Base-by-base conservation (phyloP, 2,329 filamentous ascomycete genomes). In the Cladorrhinum sp. region DNA sequence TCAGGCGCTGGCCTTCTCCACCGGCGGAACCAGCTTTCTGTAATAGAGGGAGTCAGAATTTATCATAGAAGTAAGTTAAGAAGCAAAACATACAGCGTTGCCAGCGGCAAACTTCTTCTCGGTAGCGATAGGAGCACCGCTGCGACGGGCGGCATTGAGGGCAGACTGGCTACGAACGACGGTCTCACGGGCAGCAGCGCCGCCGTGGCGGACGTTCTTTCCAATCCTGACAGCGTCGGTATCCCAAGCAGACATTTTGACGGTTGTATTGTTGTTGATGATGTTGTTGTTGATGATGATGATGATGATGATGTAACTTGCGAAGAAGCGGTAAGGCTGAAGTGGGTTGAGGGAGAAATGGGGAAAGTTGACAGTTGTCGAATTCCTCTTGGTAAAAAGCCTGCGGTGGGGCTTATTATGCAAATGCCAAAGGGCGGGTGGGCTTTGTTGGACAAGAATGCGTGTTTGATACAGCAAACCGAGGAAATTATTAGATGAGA, bases 21-120 rank as follows among this genome's bases (percentile, higher is more conserved):
- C 81, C 82, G 63, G 78, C 79, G 62, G 78, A 66, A 80, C 73
- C 78, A 83, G 66, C 41, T 20, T 24, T 45, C 41, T 18, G 24
- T 5, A 50, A 50, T 24, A 18, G 9, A 2, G 25, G n/a, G 16
- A 18, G 38, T 55, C 49, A 50, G 48, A 18, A 20, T 54, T 27
- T 12, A 22, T 55, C 13, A 29, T 3, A 5, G 38, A 32, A 5
- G 25, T 20, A 27, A 49, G 18, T n/a, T 12, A 22, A 27, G 45
- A 22, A 12, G 16, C 12, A n/a, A 38, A 16, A 60, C 89, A 71
- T 88, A 95, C 91, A 68, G 88, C 75, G 75, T 98, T 98, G 74
- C 88, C 87, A 60, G 85, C 84, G 53, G 84, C 79, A 73, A 74
- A 86, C 76, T 99, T 99, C 90, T 99, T 99, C 81, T 99, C 93